Conservation (phyloP, 495 filamentous ascomycete species). For the Lasiosphaeriaceae sp. region DNA sequence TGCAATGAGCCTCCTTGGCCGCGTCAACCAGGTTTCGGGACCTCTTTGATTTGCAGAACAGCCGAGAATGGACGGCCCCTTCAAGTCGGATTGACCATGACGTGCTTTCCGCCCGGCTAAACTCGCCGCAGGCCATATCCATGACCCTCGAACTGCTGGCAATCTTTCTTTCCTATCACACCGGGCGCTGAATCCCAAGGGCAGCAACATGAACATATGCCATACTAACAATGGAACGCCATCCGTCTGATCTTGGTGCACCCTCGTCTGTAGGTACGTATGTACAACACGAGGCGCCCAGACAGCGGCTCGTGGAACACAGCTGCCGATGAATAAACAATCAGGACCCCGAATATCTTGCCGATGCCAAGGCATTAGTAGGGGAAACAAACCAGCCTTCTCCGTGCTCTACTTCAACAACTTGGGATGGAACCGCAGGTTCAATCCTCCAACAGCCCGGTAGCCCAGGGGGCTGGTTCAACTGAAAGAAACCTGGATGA, state of each 20-base stretch:
- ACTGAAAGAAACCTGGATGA: not conserved
- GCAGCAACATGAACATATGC: not conserved
- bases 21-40: conserved; percentile 3
- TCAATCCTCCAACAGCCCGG: not conserved
- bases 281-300: no score
- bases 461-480: not conserved
- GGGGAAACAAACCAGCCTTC: not conserved
- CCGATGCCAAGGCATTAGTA: no score
- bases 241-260: no score
- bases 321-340: no score
- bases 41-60: not conserved
- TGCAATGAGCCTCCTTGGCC: not conserved
- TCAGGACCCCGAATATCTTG: no score
- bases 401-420: not conserved
- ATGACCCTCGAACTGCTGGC: not conserved
- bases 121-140: conserved; percentile 6
- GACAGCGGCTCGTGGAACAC: no score
- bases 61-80: not conserved
- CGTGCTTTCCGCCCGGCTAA: conserved; percentile 14
- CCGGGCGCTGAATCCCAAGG: conserved; percentile 7
- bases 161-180: not conserved
- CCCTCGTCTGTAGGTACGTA: no score
- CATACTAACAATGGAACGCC: no score
- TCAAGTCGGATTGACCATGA: not conserved
- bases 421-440: not conserved